Percentiles rank a stretch among this genome's conserved stretches.
phyloP scores from a whole-genome alignment of 2,329 filamentous ascomycete genomes.

The Colletotrichum neosansevieriae region DNA sequence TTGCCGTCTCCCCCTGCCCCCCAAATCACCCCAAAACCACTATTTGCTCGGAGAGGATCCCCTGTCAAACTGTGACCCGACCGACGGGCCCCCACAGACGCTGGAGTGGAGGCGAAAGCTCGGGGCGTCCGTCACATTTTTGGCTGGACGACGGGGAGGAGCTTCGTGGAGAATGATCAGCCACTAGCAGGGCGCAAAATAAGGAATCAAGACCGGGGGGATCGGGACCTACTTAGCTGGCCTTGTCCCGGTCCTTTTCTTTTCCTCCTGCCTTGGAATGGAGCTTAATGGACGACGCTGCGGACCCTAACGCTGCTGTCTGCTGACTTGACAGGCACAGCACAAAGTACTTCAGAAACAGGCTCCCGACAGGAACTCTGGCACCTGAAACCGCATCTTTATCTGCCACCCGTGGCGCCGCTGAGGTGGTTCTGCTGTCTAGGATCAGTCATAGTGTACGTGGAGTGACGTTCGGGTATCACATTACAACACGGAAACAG shows the following conservation, averaged over 20 bases:
- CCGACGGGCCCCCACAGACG: constrained; percentile 21
- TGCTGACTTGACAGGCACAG: background rate
- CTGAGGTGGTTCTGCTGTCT: background rate
- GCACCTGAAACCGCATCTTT: constrained; percentile 26
- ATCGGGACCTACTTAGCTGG: too few relatives aligned
- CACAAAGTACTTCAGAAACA: too few relatives aligned
- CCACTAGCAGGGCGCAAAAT: constrained; percentile 30
- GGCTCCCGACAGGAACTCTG: background rate
- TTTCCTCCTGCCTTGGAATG: background rate
- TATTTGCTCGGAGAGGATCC: constrained; percentile 8
- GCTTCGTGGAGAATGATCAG: constrained; percentile 30
- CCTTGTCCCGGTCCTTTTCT: background rate
- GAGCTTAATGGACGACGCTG: constrained; percentile 1
- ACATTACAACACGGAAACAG: background rate
- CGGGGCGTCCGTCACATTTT: constrained; percentile 27
- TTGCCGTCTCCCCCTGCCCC: background rate
- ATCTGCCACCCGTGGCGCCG: constrained; percentile 24
- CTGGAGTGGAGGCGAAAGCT: constrained; percentile 15
- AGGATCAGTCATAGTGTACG: background rate
- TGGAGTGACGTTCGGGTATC: constrained; percentile 10
- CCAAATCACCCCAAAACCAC: constrained; percentile 15
- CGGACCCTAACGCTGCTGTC: background rate
- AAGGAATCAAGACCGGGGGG: constrained; percentile 18
- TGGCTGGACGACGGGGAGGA: constrained; percentile 40
- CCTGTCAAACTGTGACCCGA: constrained; percentile 2